Conservation (phyloP, 208 protist species). For the Leishmania guyanensis region DNA sequence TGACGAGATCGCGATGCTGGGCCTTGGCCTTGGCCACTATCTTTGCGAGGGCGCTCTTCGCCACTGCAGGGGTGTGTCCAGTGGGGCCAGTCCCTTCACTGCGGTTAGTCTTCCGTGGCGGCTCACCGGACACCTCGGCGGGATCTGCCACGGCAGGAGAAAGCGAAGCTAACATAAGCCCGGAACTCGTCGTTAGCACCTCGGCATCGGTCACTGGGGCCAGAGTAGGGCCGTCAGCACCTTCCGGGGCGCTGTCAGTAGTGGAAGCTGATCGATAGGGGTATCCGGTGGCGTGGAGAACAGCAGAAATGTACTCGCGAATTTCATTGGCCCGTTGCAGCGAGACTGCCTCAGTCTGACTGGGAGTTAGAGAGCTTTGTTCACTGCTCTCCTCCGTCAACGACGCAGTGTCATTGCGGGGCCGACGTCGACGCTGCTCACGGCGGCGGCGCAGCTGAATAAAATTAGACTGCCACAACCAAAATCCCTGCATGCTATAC, state of each 20-base stretch:
- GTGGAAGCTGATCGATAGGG: constrained; percentile 13
- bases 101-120: constrained; percentile 11
- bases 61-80: neutral
- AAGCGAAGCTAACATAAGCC: neutral
- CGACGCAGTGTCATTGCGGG: constrained; percentile 7
- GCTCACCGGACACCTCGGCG: neutral
- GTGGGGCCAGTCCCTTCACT: neutral
- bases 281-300: constrained; percentile 37
- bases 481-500: constrained; percentile 38
- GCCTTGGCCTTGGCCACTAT: constrained; percentile 56
- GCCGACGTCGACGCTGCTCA: constrained; percentile 24
- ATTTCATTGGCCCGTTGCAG: constrained; percentile 28
- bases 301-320: constrained; percentile 20
- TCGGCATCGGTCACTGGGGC: neutral
- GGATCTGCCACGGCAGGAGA: neutral
- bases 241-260: neutral
- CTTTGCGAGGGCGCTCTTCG: constrained; percentile 50
- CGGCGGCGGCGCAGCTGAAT: constrained; percentile 31
- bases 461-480: constrained; percentile 35
- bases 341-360: constrained; percentile 2
- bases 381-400: neutral
- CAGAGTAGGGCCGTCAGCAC: neutral
- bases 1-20: constrained; percentile 24
- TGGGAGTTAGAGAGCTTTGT: neutral
- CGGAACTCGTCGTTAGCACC: neutral